These are phyloP conservation scores for Clathrus columnatus DNA, from an alignment of 768 basidiomycete genomes.

Conservation along the genomic window DNA sequence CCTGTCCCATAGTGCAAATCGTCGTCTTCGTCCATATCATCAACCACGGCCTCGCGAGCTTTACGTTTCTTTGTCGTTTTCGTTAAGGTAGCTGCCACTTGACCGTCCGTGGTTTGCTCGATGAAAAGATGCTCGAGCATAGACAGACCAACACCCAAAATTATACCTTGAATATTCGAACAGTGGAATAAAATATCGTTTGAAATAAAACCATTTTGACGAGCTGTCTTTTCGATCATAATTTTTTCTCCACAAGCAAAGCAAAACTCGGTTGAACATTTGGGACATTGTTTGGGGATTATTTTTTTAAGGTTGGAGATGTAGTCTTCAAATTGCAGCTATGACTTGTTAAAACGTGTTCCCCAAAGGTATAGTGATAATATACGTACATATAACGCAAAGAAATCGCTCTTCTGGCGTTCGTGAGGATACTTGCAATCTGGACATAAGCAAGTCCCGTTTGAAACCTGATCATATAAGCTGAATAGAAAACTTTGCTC, in stretches of 20 bases:
- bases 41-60: slow-evolving; percentile 6
- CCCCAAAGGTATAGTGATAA: slow-evolving; percentile 12
- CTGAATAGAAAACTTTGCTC: slow-evolving; percentile 86
- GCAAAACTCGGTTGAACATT: slow-evolving; percentile 34
- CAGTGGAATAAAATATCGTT: slow-evolving; percentile 77
- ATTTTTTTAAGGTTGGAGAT: slow-evolving; percentile 50
- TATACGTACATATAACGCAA: slow-evolving; percentile 64
- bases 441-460: slow-evolving; percentile 60
- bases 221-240: slow-evolving; percentile 35
- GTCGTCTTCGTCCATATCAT: slow-evolving; percentile 43
- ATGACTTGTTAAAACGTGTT: slow-evolving; percentile 10
- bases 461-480: slow-evolving; percentile 66
- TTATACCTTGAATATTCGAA: slow-evolving; percentile 78
- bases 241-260: slow-evolving; percentile 69
- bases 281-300: slow-evolving; percentile 53
- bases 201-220: slow-evolving; percentile 26
- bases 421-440: slow-evolving; percentile 56
- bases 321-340: slow-evolving; percentile 71
- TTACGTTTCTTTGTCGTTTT: slow-evolving; percentile 33
- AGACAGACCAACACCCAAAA: slow-evolving; percentile 82
- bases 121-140: slow-evolving; percentile 73
- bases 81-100: slow-evolving; percentile 15
- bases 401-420: slow-evolving; percentile 71
- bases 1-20: slow-evolving; percentile 40
- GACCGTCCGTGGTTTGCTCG: slow-evolving; percentile 37